phyloP scores from a whole-genome alignment of 108 stramenopile species.

The Skeletonema potamos region DNA sequence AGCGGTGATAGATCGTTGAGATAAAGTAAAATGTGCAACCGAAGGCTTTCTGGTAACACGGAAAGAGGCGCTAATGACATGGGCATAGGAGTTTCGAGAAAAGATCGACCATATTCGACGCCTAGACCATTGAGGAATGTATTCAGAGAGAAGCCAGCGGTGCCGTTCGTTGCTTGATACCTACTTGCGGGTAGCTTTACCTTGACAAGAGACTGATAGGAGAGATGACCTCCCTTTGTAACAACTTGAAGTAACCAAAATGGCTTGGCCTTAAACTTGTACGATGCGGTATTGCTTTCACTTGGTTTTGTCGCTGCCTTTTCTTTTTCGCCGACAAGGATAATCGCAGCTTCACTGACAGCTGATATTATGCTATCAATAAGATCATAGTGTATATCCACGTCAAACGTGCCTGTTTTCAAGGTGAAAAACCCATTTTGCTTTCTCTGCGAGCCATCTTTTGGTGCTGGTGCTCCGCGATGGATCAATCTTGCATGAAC shows the following conservation, averaged over 20 bases:
- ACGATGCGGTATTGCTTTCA: neutral
- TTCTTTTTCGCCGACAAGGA: slow-evolving; percentile 2
- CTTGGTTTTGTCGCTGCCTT: neutral
- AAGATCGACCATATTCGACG: slow-evolving; percentile 50
- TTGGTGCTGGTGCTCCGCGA: slow-evolving; percentile 29
- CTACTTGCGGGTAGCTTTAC: slow-evolving; percentile 54
- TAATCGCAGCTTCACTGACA: slow-evolving; percentile 9
- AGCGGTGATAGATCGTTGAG: slow-evolving; percentile 61
- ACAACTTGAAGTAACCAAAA: slow-evolving; percentile 35
- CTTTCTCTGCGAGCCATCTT: slow-evolving; percentile 10
- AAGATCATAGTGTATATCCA: slow-evolving; percentile 18
- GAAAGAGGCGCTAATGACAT: slow-evolving; percentile 53
- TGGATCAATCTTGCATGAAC: slow-evolving; percentile 26
- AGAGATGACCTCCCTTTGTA: slow-evolving; percentile 41
- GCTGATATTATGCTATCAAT: slow-evolving; percentile 15
- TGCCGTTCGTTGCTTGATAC: slow-evolving; percentile 50
- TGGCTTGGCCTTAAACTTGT: slow-evolving; percentile 31
- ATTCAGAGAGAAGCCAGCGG: slow-evolving; percentile 62
- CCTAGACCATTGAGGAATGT: slow-evolving; percentile 52
- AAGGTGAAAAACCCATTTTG: slow-evolving; percentile 30
- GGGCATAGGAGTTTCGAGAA: slow-evolving; percentile 4
- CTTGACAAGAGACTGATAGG: slow-evolving; percentile 45
- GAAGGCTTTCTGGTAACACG: slow-evolving; percentile 60
- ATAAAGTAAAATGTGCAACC: slow-evolving; percentile 72
- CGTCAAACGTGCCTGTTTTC: slow-evolving; percentile 13